A percentile compares a stretch with the other conserved stretches of the same genome.
These are phyloP conservation scores for Cyberlindnera suaveolens DNA, from an alignment of 805 yeast species.

Conservation along the genomic window DNA sequence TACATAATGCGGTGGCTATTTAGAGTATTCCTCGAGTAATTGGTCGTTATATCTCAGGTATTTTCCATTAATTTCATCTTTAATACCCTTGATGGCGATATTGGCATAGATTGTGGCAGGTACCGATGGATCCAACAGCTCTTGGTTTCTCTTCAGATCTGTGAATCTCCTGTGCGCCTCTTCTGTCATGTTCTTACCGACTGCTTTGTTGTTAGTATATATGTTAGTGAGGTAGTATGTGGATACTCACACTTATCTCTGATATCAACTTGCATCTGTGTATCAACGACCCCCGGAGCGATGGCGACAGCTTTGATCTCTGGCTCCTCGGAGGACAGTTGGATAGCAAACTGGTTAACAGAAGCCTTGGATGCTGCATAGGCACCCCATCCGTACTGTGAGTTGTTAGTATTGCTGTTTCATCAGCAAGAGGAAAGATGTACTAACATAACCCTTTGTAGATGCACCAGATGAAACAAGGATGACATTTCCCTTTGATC, in stretches of 20 bases:
- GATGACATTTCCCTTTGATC: slow-evolving; percentile 56
- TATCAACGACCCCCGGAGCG: slow-evolving; percentile 95
- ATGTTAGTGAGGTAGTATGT: not conserved
- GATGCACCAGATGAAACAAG: slow-evolving; percentile 91
- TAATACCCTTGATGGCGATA: slow-evolving; percentile 56
- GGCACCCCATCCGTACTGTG: slow-evolving; percentile 71
- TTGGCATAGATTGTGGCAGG: slow-evolving; percentile 71
- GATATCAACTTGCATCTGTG: slow-evolving; percentile 80
- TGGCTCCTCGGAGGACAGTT: slow-evolving; percentile 64
- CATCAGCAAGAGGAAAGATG: not conserved
- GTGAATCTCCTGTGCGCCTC: slow-evolving; percentile 56
- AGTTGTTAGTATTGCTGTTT: slow-evolving; percentile 18
- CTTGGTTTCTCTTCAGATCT: slow-evolving; percentile 49
- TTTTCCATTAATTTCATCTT: slow-evolving; percentile 53
- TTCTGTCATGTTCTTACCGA: slow-evolving; percentile 53
- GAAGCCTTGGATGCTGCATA: slow-evolving; percentile 94
- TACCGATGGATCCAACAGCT: slow-evolving; percentile 58
- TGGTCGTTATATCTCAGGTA: slow-evolving; percentile 57
- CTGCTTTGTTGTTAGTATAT: slow-evolving; percentile 2
- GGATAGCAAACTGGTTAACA: slow-evolving; percentile 63
- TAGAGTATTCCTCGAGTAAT: slow-evolving; percentile 10
- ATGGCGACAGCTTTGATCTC: slow-evolving; percentile 58
- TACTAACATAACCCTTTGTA: slow-evolving; percentile 39
- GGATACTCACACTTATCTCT: slow-evolving; percentile 41
- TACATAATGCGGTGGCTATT: not conserved